These are phyloP conservation scores for Rugonectria rugulosa DNA, from an alignment of 2,329 filamentous ascomycete species.

Conservation along the genomic window DNA sequence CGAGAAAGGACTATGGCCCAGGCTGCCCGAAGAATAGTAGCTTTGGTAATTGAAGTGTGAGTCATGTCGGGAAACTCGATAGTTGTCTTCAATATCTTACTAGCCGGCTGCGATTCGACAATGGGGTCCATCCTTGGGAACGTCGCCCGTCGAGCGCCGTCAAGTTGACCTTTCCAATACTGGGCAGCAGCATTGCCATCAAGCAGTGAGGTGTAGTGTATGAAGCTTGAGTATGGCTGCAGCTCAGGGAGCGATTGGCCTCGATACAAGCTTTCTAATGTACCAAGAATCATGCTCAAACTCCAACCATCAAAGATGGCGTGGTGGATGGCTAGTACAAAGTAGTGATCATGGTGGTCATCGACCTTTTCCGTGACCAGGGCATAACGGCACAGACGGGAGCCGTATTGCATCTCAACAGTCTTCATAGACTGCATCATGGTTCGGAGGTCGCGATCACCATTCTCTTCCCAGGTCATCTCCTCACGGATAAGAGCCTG, in stretches of 20 bases:
- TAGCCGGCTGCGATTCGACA: neutral
- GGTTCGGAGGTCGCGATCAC: neutral
- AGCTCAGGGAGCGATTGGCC: neutral
- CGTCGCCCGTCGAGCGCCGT: neutral
- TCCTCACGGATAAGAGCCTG: neutral
- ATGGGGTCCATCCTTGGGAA: neutral
- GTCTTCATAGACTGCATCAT: neutral
- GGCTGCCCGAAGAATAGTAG: constrained; percentile 47
- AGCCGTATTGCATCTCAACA: constrained; percentile 4
- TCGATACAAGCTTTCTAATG: neutral
- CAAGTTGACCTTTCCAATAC: constrained; percentile 4
- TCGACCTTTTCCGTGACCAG: neutral
- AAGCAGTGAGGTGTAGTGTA: neutral
- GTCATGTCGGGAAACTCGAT: constrained; percentile 46
- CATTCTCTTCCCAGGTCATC: neutral
- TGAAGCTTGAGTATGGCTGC: constrained; percentile 6
- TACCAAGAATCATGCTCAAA: constrained; percentile 1
- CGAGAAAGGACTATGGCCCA: constrained; percentile 57
- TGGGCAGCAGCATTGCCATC: neutral
- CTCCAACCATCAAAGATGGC: constrained; percentile 11
- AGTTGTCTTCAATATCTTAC: constrained; percentile 56
- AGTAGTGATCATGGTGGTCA: neutral
- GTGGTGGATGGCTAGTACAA: neutral
- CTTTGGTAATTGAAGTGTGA: constrained; percentile 8
- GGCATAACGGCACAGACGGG: constrained; percentile 5